These are phyloP conservation scores for Diplogelasinospora grovesii DNA, from an alignment of 495 filamentous ascomycete genomes.

Conservation along the genomic window DNA sequence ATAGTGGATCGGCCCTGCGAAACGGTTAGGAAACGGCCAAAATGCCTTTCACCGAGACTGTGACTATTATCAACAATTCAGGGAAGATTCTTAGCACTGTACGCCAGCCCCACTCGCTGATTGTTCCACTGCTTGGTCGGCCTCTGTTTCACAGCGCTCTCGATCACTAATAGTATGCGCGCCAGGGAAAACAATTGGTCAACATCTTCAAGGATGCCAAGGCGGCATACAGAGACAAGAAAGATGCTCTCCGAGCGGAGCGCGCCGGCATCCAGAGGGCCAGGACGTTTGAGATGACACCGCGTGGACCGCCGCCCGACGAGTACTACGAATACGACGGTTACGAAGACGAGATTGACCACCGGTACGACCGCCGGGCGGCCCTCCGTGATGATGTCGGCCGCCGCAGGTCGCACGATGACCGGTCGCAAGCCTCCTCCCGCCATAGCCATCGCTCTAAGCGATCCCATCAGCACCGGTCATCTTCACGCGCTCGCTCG, in stretches of 20 bases:
- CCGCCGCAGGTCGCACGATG: conserved; percentile 26
- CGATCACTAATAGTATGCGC: conserved; percentile 9
- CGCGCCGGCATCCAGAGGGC: conserved; percentile 38
- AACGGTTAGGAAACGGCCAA: too few relatives aligned
- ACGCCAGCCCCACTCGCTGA: conserved; percentile 29
- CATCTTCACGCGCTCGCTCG: conserved; percentile 19
- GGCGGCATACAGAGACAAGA: conserved; percentile 75
- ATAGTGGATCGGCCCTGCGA: too few relatives aligned
- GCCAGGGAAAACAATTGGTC: conserved; percentile 78
- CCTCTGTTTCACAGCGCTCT: too few relatives aligned
- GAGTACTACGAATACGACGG: conserved; percentile 21
- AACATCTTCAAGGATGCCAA: conserved; percentile 84
- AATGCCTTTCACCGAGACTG: conserved; percentile 56
- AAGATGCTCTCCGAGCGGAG: conserved; percentile 65
- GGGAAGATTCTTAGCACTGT: conserved; percentile 90
- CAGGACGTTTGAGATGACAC: conserved; percentile 36
- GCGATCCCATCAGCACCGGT: conserved; percentile 17
- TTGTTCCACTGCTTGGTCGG: conserved; percentile 9
- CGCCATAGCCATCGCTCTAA: conserved; percentile 29
- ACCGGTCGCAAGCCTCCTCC: conserved; percentile 30
- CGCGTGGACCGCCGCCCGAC: conserved; percentile 18
- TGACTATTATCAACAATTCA: conserved; percentile 87
- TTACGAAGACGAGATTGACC: conserved; percentile 10
- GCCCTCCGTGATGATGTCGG: conserved; percentile 12
- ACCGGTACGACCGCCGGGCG: conserved; percentile 16